phyloP scores from a whole-genome alignment of 2,329 filamentous ascomycete genomes.

The Exserohilum turcica region DNA sequence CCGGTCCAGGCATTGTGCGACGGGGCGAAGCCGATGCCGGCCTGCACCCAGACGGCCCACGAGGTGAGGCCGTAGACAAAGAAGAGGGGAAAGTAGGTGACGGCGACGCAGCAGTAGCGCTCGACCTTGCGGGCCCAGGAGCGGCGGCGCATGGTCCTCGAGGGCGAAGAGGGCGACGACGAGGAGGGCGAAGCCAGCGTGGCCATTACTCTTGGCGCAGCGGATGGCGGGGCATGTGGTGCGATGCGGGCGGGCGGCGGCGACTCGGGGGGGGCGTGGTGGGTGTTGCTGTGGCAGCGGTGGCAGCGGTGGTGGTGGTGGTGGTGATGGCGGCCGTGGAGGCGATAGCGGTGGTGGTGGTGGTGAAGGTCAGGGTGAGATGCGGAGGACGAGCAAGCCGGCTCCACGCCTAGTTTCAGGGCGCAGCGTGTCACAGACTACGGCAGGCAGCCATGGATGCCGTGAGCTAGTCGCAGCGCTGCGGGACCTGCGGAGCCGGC shows the following conservation, averaged over 20 bases:
- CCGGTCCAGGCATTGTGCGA: conserved; percentile 46
- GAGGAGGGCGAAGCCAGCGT: conserved; percentile 48
- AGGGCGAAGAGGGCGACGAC: conserved; percentile 48
- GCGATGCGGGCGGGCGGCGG: no score
- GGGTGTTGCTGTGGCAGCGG: no score
- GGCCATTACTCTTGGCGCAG: conserved; percentile 41
- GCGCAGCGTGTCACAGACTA: conserved; percentile 22
- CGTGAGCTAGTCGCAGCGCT: no score
- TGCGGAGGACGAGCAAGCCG: conserved; percentile 15
- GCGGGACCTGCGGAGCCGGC: no score
- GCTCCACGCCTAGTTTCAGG: conserved; percentile 35
- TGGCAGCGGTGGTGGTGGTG: not conserved
- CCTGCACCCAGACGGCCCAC: conserved; percentile 90
- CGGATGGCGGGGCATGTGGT: conserved; percentile 33
- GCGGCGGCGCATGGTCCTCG: conserved; percentile 46
- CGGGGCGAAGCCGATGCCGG: conserved; percentile 65
- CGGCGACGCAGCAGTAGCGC: conserved; percentile 78
- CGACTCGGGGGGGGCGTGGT: no score
- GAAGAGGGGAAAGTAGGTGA: conserved; percentile 81
- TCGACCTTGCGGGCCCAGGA: conserved; percentile 73
- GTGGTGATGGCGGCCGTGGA: no score
- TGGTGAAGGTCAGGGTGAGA: conserved; percentile 10
- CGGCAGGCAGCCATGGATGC: not conserved
- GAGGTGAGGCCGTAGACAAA: conserved; percentile 91
- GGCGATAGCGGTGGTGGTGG: not conserved